A percentile compares a stretch with the other conserved stretches of the same genome.
Evolutionary conservation across 805 yeast species (phyloP).

Genomic region (Candida palmyrensis): DNA sequence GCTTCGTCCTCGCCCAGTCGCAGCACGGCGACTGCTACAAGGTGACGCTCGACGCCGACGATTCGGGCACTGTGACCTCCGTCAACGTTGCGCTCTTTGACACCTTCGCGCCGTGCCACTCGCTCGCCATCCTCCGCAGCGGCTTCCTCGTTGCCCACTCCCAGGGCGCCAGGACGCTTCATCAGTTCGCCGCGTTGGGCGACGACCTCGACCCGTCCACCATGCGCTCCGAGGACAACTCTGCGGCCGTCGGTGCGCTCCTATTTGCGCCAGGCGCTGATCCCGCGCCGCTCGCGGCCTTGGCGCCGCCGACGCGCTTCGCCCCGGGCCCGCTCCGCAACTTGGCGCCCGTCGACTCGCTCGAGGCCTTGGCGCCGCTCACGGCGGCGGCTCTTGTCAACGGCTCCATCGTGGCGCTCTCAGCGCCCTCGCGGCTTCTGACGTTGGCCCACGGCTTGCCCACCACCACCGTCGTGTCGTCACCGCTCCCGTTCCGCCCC

Average conservation of each 20-base stretch:
- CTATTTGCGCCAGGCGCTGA: neutral
- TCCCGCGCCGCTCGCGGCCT: neutral
- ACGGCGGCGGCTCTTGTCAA: conserved; percentile 19
- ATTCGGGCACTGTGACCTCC: conserved; percentile 35
- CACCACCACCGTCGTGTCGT: conserved; percentile 59
- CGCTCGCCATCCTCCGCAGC: conserved; percentile 57
- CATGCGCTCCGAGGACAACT: conserved; percentile 6
- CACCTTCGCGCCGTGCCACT: conserved; percentile 55
- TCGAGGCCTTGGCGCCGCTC: conserved; percentile 51
- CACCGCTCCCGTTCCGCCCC: conserved; percentile 69
- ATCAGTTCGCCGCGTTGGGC: conserved; percentile 76
- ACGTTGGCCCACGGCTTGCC: conserved; percentile 53
- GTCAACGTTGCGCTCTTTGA: conserved; percentile 69
- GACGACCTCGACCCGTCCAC: conserved; percentile 39
- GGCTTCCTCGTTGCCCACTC: conserved; percentile 73
- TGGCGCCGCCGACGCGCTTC: conserved; percentile 11
- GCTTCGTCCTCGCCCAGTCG: conserved; percentile 68
- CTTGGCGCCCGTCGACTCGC: conserved; percentile 50
- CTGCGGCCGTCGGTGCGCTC: conserved; percentile 2
- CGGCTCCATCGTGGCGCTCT: conserved; percentile 19
- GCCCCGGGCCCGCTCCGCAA: conserved; percentile 55
- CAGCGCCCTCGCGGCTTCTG: conserved; percentile 44
- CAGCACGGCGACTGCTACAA: conserved; percentile 74
- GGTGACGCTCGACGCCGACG: conserved; percentile 43
- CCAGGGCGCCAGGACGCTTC: conserved; percentile 58